phyloP scores from a whole-genome alignment of 202 grass and related monocot species.

The Brachypodium distachyon region DNA sequence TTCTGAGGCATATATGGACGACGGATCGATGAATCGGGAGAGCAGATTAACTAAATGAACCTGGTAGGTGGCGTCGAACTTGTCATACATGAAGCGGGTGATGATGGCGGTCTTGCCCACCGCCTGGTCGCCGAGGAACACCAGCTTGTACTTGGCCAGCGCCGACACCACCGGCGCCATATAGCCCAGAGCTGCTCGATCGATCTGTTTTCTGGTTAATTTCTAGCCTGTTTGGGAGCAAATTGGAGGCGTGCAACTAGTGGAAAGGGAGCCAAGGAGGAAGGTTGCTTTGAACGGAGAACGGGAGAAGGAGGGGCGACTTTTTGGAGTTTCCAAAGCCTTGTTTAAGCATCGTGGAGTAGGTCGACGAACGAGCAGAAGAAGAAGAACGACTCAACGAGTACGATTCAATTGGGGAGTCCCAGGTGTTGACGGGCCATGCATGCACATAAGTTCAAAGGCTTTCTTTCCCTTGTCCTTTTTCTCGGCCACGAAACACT shows the following conservation, averaged over 20 bases:
- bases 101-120: conserved; percentile 82
- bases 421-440: not conserved
- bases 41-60: not conserved
- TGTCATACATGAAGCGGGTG: conserved; percentile 94
- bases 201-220: not conserved
- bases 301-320: conserved; percentile 11
- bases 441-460: not conserved
- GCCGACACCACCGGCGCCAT: conserved; percentile 56
- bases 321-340: conserved; percentile 31
- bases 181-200: not conserved
- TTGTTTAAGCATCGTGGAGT: not conserved
- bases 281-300: conserved; percentile 27
- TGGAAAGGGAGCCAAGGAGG: not conserved
- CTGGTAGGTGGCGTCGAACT: conserved; percentile 83
- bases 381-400: not conserved
- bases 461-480: not conserved
- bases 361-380: not conserved
- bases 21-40: not conserved
- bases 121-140: conserved; percentile 76
- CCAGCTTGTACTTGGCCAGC: conserved; percentile 83
- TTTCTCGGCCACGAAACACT: not conserved
- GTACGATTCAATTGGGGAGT: not conserved
- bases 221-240: too few relatives aligned
- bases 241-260: too few relatives aligned
- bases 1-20: too few relatives aligned